Evolutionary conservation across 1,284 basidiomycete genomes (phyloP), one percentile per base, ranked within the genome.

Genomic region (Meira miltonrushii): DNA sequence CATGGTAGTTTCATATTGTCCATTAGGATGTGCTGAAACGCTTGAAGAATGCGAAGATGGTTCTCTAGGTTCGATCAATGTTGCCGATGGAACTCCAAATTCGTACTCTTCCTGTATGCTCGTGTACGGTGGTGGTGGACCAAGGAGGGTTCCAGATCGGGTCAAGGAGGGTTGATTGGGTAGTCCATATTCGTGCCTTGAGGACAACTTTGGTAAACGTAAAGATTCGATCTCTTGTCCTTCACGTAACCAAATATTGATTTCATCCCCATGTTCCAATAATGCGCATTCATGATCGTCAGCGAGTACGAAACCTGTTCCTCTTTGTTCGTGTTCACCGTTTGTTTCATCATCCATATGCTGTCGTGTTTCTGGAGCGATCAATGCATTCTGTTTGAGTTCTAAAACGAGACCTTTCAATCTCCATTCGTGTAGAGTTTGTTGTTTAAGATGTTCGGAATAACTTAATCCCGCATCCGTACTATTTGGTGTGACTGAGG

Each of bases 241-340:
- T 1, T 55, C 50, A 17, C 59, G 62, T 48, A 76, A 62, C 17
- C 66, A 63, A 11, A 76, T 64, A 28, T 53, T 62, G 13, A 78
- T 62, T 60, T 70, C 65, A 48, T 78, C 75, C 8, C 74, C 74
- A 40, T 72, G 58, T 52, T 78, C 75, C 55, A 78, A 65, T 15
- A 75, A 61, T 8, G 62, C 66, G 62, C 75, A 78, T 38, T 76
- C 72, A 67, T 75, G 71, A 49, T 72, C 69, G 44, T 78, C 75
- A 15, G 59, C 59, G 33, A 78, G 64, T 55, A 62, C 62, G 28
- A 77, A 70, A 21, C 74, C 75, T n/a, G 54, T 61, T 47, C 60
- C 46, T 12, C 50, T 59, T 11, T 59, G 47, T 19, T 58, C 62
- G 23, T 28, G 28, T n/a, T 51, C 33, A 13, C 40, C 44, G 41